Base-by-base conservation (phyloP, 176 grass and related monocot genomes). In the Oryza rufipogon region DNA sequence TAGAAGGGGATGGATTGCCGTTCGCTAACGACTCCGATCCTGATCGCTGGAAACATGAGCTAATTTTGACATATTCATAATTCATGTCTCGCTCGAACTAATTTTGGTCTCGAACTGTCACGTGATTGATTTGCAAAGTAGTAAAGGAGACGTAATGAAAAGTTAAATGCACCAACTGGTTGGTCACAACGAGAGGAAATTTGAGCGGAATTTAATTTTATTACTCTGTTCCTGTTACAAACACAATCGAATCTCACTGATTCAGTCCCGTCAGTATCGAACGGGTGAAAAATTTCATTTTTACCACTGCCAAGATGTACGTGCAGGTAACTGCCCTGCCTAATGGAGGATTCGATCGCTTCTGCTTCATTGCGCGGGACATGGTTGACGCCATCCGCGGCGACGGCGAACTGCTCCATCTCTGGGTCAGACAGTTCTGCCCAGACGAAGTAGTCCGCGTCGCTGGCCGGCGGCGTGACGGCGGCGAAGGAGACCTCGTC, bases 131-230 rank as follows among this genome's bases (percentile, higher is more conserved):
- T 16, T 46, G 32, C 6, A 34, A 16, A 10, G 38, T 58, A 58
- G 54, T 22, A 17, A 44, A 58, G 30, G 33, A 14, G 58, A 48
- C 7, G 72, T 41, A 71, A 30, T 36, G 56, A 73, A 34, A 13
- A 25, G 2, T 8, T 17, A 13, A 20, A 19, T 26, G 12, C 16
- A 71, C 28, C 56, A 78, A 44, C 30, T 23, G 33, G 51, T 38
- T 42, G 66, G 79, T 36, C 5, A 30, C 20, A 20, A 22, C 76
- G 30, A 66, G 12, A 5, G 6, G 6, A 65, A 44, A 26, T 39
- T 84, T 87, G 76, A 58, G 64, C 52, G 16, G 47, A 87, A 87
- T 64, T 46, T 3, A 26, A 39, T 75, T 80, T 46, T 16, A 36
- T 33, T 60, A 23, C 64, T 72, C 14, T 66, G 65, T 54, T 66